Base-by-base conservation (phyloP, 1,284 basidiomycete genomes). In the Trichosporon faecale region DNA sequence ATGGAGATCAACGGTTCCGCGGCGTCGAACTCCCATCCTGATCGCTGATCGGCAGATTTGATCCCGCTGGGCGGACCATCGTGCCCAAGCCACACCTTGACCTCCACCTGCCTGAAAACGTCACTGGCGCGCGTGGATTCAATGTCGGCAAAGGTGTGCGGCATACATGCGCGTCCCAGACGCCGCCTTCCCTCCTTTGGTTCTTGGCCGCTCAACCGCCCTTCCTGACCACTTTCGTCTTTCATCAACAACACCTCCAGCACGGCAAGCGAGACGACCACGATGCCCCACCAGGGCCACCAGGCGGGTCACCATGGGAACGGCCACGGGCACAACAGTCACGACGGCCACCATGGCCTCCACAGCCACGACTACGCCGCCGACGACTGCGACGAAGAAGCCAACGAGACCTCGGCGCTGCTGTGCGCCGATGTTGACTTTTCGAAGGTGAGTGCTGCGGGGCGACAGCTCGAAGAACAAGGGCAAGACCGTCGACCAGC, bases 371-470 rank as follows among this genome's bases (percentile, higher is more conserved):
- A 14, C 5, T 11, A 61, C 4, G 57, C 16, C 27, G 29, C 16
- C 27, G 29, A 61, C 1, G 57, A 31, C 18, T 31, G 57, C 57
- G 57, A 61, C 5, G 57, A 61, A 16, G 57, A 33, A 18, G 16
- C 57, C 21, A 61, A 29, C 5, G 80, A 81, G 70, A 67, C 72
- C 29, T 80, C 78, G 14, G 79, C 80, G 3, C 68, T 81, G 23
- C 71, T 81, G 5, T 72, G 75, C 1, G 74, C 75, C n/a, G 16
- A 63, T 25, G 55, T 40, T n/a, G 68, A 65, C 29, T 65, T 65
- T 12, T 60, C n/a, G 37, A 31, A 57, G 21, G 68, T 68, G 29
- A 40, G 64, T 65, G 40, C 23, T 4, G 2, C 21, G 49, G 8
- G 49, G 21, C 7, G n/a, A n/a, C n/a, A n/a, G n/a, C n/a, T n/a